Evolutionary conservation across 139 green algal species (phyloP).

Genomic region (Helicosporidium sp.): DNA sequence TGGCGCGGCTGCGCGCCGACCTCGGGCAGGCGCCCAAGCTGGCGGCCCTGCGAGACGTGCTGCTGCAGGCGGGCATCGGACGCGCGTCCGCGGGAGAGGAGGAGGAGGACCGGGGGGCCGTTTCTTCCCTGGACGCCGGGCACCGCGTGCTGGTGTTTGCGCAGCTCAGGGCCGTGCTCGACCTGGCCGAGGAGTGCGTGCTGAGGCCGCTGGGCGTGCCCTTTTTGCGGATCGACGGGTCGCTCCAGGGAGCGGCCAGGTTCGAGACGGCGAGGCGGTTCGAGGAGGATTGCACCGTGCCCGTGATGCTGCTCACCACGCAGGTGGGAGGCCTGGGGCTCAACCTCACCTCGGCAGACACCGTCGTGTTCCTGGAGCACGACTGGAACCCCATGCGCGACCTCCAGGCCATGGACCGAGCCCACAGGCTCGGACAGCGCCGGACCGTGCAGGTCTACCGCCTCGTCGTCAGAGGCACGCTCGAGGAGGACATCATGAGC

Average conservation of each 20-base stretch:
- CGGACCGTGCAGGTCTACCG: slow-evolving; percentile 90
- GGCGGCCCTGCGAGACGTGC: slow-evolving; percentile 62
- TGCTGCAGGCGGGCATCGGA: slow-evolving; percentile 59
- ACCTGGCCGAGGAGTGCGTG: slow-evolving; percentile 60
- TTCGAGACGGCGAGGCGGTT: slow-evolving; percentile 73
- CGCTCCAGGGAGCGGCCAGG: slow-evolving; percentile 43
- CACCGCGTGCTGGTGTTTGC: slow-evolving; percentile 91
- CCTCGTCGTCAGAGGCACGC: slow-evolving; percentile 49
- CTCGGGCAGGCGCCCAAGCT: slow-evolving; percentile 79
- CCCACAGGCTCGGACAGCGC: slow-evolving; percentile 84
- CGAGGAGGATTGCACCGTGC: slow-evolving; percentile 90
- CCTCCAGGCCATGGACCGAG: slow-evolving; percentile 94
- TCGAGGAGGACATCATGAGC: slow-evolving; percentile 62
- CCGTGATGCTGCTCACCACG: slow-evolving; percentile 90
- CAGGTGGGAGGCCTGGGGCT: slow-evolving; percentile 69
- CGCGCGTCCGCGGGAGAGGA: no score
- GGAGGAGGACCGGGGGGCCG: background rate
- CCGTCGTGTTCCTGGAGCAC: slow-evolving; percentile 96
- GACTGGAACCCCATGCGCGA: slow-evolving; percentile 98
- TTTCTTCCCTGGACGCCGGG: slow-evolving; percentile 1
- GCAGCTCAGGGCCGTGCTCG: slow-evolving; percentile 71
- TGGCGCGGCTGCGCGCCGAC: slow-evolving; percentile 11
- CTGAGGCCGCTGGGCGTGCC: slow-evolving; percentile 40
- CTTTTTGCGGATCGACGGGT: slow-evolving; percentile 76
- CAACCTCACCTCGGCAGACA: slow-evolving; percentile 90